Conservation (phyloP, 352 stramenopile species). For the Blastocystis sp. region DNA sequence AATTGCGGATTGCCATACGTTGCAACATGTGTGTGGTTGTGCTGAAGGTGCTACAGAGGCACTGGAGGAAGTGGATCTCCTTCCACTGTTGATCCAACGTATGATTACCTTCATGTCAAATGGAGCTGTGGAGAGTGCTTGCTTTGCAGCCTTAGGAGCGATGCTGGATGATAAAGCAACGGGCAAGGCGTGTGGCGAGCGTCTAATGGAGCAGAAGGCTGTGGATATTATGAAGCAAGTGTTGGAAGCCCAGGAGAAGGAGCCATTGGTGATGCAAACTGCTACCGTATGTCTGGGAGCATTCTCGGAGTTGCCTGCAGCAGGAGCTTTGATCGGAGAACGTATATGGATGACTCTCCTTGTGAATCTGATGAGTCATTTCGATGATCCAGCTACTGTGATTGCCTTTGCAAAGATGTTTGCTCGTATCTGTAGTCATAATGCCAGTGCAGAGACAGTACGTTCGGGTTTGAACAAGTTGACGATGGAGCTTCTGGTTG, state of each 20-base stretch:
- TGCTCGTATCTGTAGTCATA: conserved; percentile 10
- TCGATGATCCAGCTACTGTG: not conserved
- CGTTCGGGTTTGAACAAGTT: conserved; percentile 7
- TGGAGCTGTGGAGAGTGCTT: conserved; percentile 5
- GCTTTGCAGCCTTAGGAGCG: conserved; percentile 3
- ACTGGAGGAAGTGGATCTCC: conserved; percentile 8
- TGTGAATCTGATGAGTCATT: conserved; percentile 1
- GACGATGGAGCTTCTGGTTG: conserved; percentile 16
- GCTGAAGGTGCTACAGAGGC: not conserved
- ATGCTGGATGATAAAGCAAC: conserved; percentile 12
- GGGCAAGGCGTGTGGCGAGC: not conserved
- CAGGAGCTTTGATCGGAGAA: conserved; percentile 1
- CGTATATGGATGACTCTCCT: conserved; percentile 48
- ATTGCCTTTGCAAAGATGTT: conserved; percentile 46
- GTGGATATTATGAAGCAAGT: conserved; percentile 33
- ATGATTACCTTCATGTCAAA: conserved; percentile 12
- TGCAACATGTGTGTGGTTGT: not conserved
- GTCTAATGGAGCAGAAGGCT: conserved; percentile 15
- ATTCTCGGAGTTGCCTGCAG: conserved; percentile 10
- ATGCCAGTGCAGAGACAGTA: not conserved
- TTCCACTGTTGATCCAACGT: conserved; percentile 29
- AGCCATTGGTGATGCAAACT: not conserved
- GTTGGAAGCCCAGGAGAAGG: not conserved
- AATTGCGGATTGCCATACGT: not conserved
- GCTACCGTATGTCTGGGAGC: conserved; percentile 18